Conservation (phyloP, 495 filamentous ascomycete genomes). For the Eremomyces bilateralis region DNA sequence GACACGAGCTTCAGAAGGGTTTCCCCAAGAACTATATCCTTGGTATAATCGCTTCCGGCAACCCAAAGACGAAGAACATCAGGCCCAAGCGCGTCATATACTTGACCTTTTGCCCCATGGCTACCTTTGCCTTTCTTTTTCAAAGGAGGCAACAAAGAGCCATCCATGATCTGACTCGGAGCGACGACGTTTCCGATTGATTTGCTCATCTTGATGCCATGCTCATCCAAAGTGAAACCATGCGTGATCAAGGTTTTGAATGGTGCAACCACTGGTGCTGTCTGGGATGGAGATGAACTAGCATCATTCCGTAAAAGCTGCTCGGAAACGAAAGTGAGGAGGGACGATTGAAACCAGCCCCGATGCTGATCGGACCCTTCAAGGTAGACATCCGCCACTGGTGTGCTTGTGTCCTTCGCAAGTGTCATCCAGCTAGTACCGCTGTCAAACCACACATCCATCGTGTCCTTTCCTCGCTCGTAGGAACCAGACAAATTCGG, state of each 20-base stretch:
- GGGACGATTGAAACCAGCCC: constrained; percentile 97
- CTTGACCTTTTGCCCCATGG: constrained; percentile 2
- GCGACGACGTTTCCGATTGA: constrained; percentile 77
- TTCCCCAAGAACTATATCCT: constrained; percentile 58
- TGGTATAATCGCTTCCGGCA: constrained; percentile 76
- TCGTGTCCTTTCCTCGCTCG: constrained; percentile 74
- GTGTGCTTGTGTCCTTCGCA: constrained; percentile 18
- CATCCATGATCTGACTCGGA: constrained; percentile 66
- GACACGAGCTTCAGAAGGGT: constrained; percentile 54
- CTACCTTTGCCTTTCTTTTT: constrained; percentile 27
- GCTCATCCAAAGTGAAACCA: constrained; percentile 75
- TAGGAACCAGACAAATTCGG: constrained; percentile 30
- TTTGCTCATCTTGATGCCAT: constrained; percentile 96
- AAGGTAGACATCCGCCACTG: constrained; percentile 67
- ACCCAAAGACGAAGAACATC: constrained; percentile 88
- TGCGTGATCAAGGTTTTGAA: constrained; percentile 81
- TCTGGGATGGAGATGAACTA: too few species aligned
- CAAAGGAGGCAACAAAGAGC: constrained; percentile 40
- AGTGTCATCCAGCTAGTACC: constrained; percentile 78
- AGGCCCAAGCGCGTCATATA: constrained; percentile 42
- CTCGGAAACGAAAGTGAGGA: constrained; percentile 62
- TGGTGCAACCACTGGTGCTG: constrained; percentile 28
- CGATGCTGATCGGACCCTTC: constrained; percentile 93
- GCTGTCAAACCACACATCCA: constrained; percentile 99
- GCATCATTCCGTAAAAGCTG: constrained; percentile 17